Evolutionary conservation across 2,329 filamentous ascomycete species (phyloP).

Genomic region (Phaeophleospora eucalypticola): DNA sequence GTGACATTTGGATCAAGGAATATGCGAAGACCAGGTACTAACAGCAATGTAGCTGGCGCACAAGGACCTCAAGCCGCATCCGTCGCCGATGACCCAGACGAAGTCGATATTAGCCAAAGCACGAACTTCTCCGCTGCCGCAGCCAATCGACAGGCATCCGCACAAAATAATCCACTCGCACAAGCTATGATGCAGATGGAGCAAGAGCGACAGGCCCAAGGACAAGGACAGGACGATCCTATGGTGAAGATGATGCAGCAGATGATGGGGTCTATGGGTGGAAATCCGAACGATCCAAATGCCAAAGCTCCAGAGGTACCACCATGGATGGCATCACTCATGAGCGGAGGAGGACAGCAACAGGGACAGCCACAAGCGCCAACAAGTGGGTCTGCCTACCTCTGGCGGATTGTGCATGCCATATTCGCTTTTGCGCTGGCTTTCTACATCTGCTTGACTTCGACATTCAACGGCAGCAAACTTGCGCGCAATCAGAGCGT

Average conservation of each 20-base stretch:
- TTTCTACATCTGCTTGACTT: constrained; percentile 64
- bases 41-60: constrained; percentile 22
- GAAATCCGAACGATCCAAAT: constrained; percentile 34
- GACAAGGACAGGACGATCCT: constrained; percentile 50
- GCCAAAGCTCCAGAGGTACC: constrained; percentile 42
- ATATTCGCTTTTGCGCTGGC: constrained; percentile 66
- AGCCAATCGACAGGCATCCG: constrained; percentile 6
- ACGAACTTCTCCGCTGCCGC: constrained; percentile 15
- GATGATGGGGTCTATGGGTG: constrained; percentile 36
- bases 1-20: neutral
- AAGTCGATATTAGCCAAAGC: constrained; percentile 60
- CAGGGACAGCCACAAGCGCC: constrained; percentile 31
- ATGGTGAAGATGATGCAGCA: constrained; percentile 74
- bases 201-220: constrained; percentile 14
- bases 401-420: constrained; percentile 73
- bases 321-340: constrained; percentile 44
- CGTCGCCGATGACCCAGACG: constrained; percentile 60
- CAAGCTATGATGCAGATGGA: constrained; percentile 32
- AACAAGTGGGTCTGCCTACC: constrained; percentile 43
- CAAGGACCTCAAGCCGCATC: constrained; percentile 31
- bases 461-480: constrained; percentile 65
- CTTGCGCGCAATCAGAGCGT: constrained; percentile 46
- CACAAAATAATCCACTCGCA: constrained; percentile 24
- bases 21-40: neutral
- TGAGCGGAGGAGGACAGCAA: constrained; percentile 34